phyloP scores from a whole-genome alignment of 768 basidiomycete species.

The Amanita pallidorosea region DNA sequence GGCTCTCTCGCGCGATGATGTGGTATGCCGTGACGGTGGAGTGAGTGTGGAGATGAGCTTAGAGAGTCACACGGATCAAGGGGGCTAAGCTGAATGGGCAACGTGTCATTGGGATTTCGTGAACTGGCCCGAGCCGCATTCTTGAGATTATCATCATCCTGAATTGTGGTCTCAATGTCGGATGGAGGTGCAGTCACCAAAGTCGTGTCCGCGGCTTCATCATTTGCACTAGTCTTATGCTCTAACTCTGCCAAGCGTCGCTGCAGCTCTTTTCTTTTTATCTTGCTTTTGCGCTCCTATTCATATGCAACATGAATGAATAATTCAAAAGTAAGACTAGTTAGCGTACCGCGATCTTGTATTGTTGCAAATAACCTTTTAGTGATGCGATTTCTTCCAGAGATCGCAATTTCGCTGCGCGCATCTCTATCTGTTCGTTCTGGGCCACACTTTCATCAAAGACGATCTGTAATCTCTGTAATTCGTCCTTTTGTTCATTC shows the following conservation, averaged over 20 bases:
- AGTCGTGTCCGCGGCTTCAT: not conserved
- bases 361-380: constrained; percentile 19
- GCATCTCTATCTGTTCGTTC: constrained; percentile 8
- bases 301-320: not conserved
- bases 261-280: constrained; percentile 9
- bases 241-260: constrained; percentile 8
- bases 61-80: no score
- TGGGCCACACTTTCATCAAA: constrained; percentile 8
- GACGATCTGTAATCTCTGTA: constrained; percentile 14
- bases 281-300: constrained; percentile 7
- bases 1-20: no score
- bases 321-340: not conserved
- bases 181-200: not conserved
- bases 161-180: not conserved
- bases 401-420: constrained; percentile 11
- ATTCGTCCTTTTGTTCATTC: constrained; percentile 18
- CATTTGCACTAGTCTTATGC: not conserved
- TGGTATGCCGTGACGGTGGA: no score
- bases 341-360: constrained; percentile 16
- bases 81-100: constrained; percentile 1
- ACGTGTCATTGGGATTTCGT: constrained; percentile 2
- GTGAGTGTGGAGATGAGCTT: no score
- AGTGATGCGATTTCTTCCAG: constrained; percentile 18
- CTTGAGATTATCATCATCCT: not conserved
- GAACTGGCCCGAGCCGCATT: not conserved